Percentiles rank a stretch among this genome's conserved stretches.
Evolutionary conservation across 169 alveolate species (phyloP).

Genomic region (Plasmodium ovale): DNA sequence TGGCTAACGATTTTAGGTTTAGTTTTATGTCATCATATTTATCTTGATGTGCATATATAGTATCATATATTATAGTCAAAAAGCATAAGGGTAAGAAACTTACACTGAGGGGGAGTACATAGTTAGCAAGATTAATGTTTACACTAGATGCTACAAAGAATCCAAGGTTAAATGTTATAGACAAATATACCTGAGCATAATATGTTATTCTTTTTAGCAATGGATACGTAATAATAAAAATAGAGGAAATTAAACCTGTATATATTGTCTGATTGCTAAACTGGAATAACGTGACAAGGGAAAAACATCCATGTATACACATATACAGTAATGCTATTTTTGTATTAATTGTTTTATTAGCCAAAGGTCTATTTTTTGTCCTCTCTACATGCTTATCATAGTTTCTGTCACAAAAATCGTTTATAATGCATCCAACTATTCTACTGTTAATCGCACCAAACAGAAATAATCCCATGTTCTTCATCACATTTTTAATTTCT

Average conservation of each 20-base stretch:
- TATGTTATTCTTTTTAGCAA: conserved; percentile 91
- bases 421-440: conserved; percentile 87
- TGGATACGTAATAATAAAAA: conserved; percentile 91
- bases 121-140: conserved; percentile 67
- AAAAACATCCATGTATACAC: conserved; percentile 31
- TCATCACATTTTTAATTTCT: neutral
- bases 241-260: conserved; percentile 48
- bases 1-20: conserved; percentile 93
- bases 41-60: conserved; percentile 96
- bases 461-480: conserved; percentile 71
- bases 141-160: conserved; percentile 89
- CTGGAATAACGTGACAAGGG: conserved; percentile 27
- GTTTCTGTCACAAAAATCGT: conserved; percentile 86
- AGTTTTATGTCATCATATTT: conserved; percentile 88
- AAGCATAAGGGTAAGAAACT: conserved; percentile 78
- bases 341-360: conserved; percentile 90
- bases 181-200: conserved; percentile 93
- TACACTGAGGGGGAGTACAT: conserved; percentile 85
- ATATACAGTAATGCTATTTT: conserved; percentile 82
- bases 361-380: conserved; percentile 95
- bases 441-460: conserved; percentile 81
- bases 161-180: conserved; percentile 93
- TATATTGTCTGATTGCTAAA: conserved; percentile 9
- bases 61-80: conserved; percentile 95
- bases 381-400: conserved; percentile 91